Evolutionary conservation across 345 rosid species (phyloP), one percentile per base, ranked within the genome.

Genomic region (Camelina neglecta): DNA sequence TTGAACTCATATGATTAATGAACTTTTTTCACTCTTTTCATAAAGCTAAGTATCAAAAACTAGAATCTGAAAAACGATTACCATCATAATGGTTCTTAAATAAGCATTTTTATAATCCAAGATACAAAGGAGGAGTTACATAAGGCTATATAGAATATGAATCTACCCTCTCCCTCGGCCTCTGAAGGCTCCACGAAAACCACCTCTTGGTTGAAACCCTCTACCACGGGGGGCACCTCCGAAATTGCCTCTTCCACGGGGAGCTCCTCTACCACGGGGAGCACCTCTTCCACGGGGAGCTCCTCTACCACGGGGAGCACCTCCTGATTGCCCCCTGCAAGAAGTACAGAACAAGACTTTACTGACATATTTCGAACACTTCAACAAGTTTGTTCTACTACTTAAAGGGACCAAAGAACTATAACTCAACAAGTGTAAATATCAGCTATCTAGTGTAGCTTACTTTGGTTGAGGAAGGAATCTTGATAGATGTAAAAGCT

Each of bases 391-490:
- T 24, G 36, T 62, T 61, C 50, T 39, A 39, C 33, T 60, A 39
- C 49, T 60, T 6, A 0, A 38, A 21, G 6, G 18, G 18, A 7
- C 35, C 50, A 24, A 13, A 23, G 53, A 44, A 63, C 16, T 61
- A 33, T 11, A 23, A 16, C 12, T 56, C 44, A 31, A 58, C 29
- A 60, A 48, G 49, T 10, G 44, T 18, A 16, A 1, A 16, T 26
- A 26, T 24, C 13, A 74, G 24, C 29, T 1, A 55, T 55, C 10
- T 9, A 60, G 36, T 47, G 53, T 66, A 74, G 76, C 90, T 49
- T 87, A 94, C 98, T 94, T 94, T 16, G 97, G 99, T 72, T 88
- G 97, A 4, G 97, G 67, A 81, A 95, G 92, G 84, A 95, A 95
- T 84, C 84, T 89, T 49, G 96, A 83, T 36, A 92, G 91, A 68